These are phyloP conservation scores for Syncephalastrum sp. DNA, from an alignment of 371 early-diverging fungal genomes.

Conservation along the genomic window DNA sequence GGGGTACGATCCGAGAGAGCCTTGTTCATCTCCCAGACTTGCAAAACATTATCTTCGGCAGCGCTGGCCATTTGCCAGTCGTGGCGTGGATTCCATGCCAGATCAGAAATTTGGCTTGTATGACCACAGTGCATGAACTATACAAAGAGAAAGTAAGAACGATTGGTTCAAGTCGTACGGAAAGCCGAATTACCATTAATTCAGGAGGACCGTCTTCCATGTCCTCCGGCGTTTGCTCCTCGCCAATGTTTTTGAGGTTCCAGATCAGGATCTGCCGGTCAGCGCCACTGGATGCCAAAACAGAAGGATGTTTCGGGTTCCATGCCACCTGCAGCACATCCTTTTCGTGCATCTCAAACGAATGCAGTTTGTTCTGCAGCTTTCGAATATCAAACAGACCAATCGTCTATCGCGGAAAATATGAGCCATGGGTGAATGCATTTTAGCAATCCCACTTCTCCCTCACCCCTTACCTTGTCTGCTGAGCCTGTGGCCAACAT, in stretches of 20 bases:
- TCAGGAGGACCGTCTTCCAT: slow-evolving; percentile 99
- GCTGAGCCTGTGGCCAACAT: slow-evolving; percentile 95
- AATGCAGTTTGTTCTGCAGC: slow-evolving; percentile 75
- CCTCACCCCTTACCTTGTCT: slow-evolving; percentile 65
- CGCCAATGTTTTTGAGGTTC: slow-evolving; percentile 94
- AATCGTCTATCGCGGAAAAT: slow-evolving; percentile 56
- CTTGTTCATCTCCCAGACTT: slow-evolving; percentile 96
- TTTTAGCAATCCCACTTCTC: background rate
- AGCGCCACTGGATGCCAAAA: slow-evolving; percentile 89
- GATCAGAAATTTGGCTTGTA: slow-evolving; percentile 94
- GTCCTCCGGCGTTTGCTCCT: slow-evolving; percentile 95
- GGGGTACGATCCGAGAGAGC: background rate
- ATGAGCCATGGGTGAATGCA: background rate
- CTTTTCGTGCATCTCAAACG: slow-evolving; percentile 88
- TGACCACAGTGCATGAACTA: slow-evolving; percentile 99
- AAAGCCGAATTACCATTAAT: slow-evolving; percentile 65
- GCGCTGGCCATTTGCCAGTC: slow-evolving; percentile 94
- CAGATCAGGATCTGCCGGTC: slow-evolving; percentile 96
- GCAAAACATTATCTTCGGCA: slow-evolving; percentile 96
- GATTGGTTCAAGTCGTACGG: background rate
- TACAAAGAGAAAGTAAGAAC: slow-evolving; percentile 2
- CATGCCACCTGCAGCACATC: slow-evolving; percentile 93
- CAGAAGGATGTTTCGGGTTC: slow-evolving; percentile 91
- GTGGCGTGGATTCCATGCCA: slow-evolving; percentile 96
- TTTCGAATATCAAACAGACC: slow-evolving; percentile 98